Evolutionary conservation across 768 basidiomycete genomes (phyloP).

Genomic region (Mycena rosella): DNA sequence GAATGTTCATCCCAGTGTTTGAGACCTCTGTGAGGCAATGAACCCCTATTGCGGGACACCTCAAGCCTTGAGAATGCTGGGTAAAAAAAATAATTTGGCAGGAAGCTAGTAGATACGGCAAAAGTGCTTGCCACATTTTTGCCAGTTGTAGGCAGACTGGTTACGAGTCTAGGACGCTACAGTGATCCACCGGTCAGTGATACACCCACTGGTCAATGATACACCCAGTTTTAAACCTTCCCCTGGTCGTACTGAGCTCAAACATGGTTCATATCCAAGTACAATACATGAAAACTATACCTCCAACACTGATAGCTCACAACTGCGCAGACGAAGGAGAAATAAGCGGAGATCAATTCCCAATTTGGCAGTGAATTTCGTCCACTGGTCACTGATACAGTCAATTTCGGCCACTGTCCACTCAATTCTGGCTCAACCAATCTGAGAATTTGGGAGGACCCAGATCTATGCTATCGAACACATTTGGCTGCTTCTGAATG

Average conservation of each 20-base stretch:
- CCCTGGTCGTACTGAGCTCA: not conserved
- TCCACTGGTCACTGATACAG: slow-evolving; percentile 13
- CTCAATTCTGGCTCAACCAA: slow-evolving; percentile 5
- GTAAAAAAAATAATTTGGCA: too few species aligned
- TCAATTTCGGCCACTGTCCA: too few species aligned
- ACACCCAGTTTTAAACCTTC: not conserved
- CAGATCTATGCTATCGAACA: not conserved
- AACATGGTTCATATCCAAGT: not conserved
- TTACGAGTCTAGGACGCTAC: too few species aligned
- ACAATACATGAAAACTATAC: not conserved
- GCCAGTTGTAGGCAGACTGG: too few species aligned
- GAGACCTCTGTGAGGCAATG: too few species aligned
- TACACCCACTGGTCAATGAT: slow-evolving; percentile 12
- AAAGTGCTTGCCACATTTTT: too few species aligned
- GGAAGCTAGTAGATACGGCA: too few species aligned
- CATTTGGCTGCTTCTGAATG: not conserved
- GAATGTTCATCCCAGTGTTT: too few species aligned
- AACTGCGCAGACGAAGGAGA: not conserved
- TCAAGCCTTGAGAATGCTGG: too few species aligned
- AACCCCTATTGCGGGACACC: too few species aligned
- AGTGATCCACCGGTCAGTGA: slow-evolving; percentile 18
- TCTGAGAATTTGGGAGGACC: slow-evolving; percentile 9
- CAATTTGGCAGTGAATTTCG: slow-evolving; percentile 1
- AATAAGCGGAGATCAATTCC: slow-evolving; percentile 9
- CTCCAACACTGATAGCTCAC: not conserved